Base-by-base conservation (phyloP, 208 protist species). In the Phytomonas sp. region DNA sequence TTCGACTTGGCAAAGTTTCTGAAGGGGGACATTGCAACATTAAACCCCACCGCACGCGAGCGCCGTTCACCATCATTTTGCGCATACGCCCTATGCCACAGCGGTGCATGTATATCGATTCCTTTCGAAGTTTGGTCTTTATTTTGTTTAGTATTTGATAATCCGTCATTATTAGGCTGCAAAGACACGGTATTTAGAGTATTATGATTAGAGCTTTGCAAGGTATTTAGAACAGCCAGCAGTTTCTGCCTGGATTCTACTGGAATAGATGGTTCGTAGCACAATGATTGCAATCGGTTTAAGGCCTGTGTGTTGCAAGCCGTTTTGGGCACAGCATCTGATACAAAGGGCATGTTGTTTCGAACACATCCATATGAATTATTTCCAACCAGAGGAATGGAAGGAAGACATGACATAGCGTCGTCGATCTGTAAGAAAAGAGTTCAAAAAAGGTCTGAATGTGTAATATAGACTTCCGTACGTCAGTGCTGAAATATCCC, bases 371-470 rank as follows among this genome's bases (percentile, higher is more conserved):
- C 45, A 56, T 56, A 0, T 56, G 45, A 56, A 26, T 19, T 56
- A 56, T 56, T 56, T 56, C 45, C 66, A 56, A n/a, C 16, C 34
- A n/a, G 14, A 69, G 59, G 61, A 70, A 40, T 29, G 52, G 33
- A 29, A 67, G 32, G n/a, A 74, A 61, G 31, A 33, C 67, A 4
- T 56, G 40, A 66, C 31, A 66, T 37, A n/a, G 23, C 45, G 19
- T 56, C 45, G 26, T 19, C 2, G 19, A 70, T 60, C 4, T 45
- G 16, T 60, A 52, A 64, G 19, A 19, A 37, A 59, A 32, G 2
- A 63, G 29, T 32, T 65, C 61, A 29, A 62, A n/a, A 30, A 67
- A 65, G 32, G 36, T 56, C 19, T 56, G 19, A 26, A 2, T 26
- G 45, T 1, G 45, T 56, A 23, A 56, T 56, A 56, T 56, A 19